phyloP scores from a whole-genome alignment of 768 basidiomycete genomes.

The Leucocoprinus birnbaumii region DNA sequence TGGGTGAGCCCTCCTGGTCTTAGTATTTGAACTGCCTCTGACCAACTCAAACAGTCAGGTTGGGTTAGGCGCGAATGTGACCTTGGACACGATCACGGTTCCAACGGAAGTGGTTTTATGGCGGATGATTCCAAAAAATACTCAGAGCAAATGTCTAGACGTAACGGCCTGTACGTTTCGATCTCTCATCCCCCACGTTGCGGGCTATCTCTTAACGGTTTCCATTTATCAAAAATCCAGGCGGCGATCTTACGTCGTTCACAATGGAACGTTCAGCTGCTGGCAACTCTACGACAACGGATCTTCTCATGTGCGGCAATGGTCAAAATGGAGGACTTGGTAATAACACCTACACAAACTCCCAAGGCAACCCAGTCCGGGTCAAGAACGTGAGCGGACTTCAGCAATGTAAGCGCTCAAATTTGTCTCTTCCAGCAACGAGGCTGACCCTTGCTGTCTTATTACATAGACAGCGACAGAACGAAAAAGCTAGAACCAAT shows the following conservation, averaged over 20 bases:
- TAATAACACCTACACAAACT: slow-evolving; percentile 63
- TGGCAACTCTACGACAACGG: slow-evolving; percentile 25
- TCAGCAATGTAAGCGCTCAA: slow-evolving; percentile 68
- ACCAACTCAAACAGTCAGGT: slow-evolving; percentile 56
- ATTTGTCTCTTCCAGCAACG: neutral
- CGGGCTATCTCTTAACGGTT: neutral
- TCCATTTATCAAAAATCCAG: slow-evolving; percentile 27
- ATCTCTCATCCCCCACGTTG: neutral
- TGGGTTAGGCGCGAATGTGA: slow-evolving; percentile 65
- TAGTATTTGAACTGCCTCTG: neutral
- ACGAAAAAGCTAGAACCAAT: slow-evolving; percentile 61
- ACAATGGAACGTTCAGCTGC: slow-evolving; percentile 51
- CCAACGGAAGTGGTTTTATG: slow-evolving; percentile 85
- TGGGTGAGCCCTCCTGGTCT: slow-evolving; percentile 46
- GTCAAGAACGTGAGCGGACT: slow-evolving; percentile 82
- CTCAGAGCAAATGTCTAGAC: slow-evolving; percentile 57
- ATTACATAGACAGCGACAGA: slow-evolving; percentile 58
- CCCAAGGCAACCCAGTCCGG: slow-evolving; percentile 65
- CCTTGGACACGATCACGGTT: slow-evolving; percentile 66
- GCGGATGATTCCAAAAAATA: slow-evolving; percentile 46
- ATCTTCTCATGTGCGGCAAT: slow-evolving; percentile 75
- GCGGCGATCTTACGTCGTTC: slow-evolving; percentile 78
- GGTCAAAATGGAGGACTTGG: slow-evolving; percentile 83
- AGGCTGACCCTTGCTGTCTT: slow-evolving; percentile 8
- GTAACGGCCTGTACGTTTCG: slow-evolving; percentile 55